Evolutionary conservation across 1,139 yeast species (phyloP).

Genomic region (Chernovozyma aurita): DNA sequence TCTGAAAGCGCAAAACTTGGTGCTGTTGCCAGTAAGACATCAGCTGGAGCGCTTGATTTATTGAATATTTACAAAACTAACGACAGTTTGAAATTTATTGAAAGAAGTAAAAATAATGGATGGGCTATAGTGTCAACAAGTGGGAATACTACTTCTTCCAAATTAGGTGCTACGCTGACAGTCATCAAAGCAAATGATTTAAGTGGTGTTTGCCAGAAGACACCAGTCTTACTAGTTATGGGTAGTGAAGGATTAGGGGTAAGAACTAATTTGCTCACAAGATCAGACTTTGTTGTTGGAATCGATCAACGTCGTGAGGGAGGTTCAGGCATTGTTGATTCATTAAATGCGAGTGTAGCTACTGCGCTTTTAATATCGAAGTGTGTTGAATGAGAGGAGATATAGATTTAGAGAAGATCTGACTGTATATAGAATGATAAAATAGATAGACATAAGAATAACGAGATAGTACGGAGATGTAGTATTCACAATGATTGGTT

Average conservation of each 20-base stretch:
- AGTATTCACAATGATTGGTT: too few species aligned
- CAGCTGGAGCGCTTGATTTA: constrained; percentile 86
- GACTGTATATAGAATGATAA: constrained; percentile 1
- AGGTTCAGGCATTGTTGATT: constrained; percentile 53
- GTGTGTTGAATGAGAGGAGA: constrained; percentile 19
- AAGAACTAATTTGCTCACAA: constrained; percentile 55
- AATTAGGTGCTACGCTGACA: not conserved
- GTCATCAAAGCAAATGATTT: constrained; percentile 35
- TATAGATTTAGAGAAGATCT: too few species aligned
- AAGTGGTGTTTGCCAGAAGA: constrained; percentile 31
- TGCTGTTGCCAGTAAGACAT: constrained; percentile 74
- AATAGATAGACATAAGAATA: too few species aligned
- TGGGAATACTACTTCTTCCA: constrained; percentile 12
- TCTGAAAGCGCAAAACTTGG: constrained; percentile 71
- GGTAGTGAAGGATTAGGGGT: constrained; percentile 89
- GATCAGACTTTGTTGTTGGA: constrained; percentile 63
- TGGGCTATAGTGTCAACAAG: constrained; percentile 76
- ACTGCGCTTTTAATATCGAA: constrained; percentile 60
- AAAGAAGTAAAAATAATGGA: constrained; percentile 48
- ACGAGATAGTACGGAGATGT: too few species aligned
- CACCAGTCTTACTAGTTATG: constrained; percentile 68
- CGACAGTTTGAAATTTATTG: constrained; percentile 61
- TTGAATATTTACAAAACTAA: constrained; percentile 56
- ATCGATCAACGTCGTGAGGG: constrained; percentile 33
- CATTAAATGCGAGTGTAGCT: constrained; percentile 88